Conservation (phyloP, 2,329 filamentous ascomycete genomes). For the Penicillium sp. region DNA sequence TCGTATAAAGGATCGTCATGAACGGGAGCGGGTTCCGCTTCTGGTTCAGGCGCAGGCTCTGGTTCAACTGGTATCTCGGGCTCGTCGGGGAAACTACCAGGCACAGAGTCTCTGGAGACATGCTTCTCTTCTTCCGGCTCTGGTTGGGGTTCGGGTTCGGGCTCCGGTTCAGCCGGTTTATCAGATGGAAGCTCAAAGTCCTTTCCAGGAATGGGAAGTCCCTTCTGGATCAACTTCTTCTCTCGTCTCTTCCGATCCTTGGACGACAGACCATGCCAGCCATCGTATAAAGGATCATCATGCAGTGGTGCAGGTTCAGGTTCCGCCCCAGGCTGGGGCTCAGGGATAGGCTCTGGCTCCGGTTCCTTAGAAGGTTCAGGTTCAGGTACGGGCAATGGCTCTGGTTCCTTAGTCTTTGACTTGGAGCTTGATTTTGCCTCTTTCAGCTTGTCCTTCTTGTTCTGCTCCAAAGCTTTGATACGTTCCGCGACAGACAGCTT, state of each 20-base stretch:
- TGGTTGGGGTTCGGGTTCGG: conserved; percentile 17
- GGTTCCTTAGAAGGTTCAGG: conserved; percentile 17
- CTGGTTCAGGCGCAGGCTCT: conserved; percentile 37
- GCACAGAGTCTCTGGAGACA: conserved; percentile 48
- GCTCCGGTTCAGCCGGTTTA: conserved; percentile 22
- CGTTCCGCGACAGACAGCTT: conserved; percentile 55
- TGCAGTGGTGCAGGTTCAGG: conserved; percentile 32
- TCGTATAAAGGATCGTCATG: conserved; percentile 42
- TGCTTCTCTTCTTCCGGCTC: conserved; percentile 30
- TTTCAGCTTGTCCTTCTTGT: conserved; percentile 42
- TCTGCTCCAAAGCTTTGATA: conserved; percentile 51
- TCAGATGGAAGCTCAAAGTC: conserved; percentile 29
- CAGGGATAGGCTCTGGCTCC: conserved; percentile 30
- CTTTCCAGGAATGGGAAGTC: conserved; percentile 33
- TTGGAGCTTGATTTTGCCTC: conserved; percentile 1
- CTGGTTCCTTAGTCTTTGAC: background rate
- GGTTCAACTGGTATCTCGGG: conserved; percentile 22
- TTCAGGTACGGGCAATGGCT: background rate
- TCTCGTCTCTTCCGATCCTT: conserved; percentile 51
- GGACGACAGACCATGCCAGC: conserved; percentile 36
- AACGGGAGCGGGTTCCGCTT: conserved; percentile 25
- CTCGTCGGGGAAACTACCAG: conserved; percentile 60
- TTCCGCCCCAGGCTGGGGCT: conserved; percentile 26
- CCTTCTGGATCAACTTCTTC: conserved; percentile 29
- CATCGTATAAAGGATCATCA: conserved; percentile 40